Evolutionary conservation across 257 asterid species (phyloP).

Genomic region (Fraxinus cuspidata): DNA sequence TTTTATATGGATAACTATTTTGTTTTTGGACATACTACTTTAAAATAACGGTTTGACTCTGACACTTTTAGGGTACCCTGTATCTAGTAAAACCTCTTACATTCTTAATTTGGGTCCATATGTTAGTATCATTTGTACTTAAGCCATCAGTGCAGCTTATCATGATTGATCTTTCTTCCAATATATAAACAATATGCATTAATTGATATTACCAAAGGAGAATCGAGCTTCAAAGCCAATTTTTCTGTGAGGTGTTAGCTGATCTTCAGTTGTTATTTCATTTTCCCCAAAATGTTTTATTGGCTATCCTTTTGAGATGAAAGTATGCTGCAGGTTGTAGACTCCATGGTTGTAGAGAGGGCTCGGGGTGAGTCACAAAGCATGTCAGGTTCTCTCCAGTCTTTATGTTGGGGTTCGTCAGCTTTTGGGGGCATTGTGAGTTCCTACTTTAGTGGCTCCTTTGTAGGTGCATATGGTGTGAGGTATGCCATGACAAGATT

Average conservation of each 20-base stretch:
- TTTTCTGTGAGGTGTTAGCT: slow-evolving; percentile 7
- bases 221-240: background rate
- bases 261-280: slow-evolving; percentile 11
- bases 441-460: slow-evolving; percentile 96
- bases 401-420: slow-evolving; percentile 98
- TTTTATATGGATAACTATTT: background rate
- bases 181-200: slow-evolving; percentile 4
- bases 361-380: slow-evolving; percentile 99
- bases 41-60: background rate
- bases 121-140: background rate
- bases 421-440: slow-evolving; percentile 97
- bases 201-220: background rate
- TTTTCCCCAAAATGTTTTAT: background rate
- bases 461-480: slow-evolving; percentile 94
- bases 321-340: slow-evolving; percentile 74
- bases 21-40: background rate
- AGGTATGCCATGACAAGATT: slow-evolving; percentile 52
- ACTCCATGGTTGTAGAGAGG: slow-evolving; percentile 98
- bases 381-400: slow-evolving; percentile 96
- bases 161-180: background rate
- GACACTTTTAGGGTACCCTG: background rate
- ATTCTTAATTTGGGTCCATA: background rate
- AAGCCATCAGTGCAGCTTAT: background rate
- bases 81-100: background rate
- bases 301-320: slow-evolving; percentile 28